Percentiles rank a stretch among this genome's conserved stretches.
These are phyloP conservation scores for Dendrobium huoshanense DNA, from an alignment of 106 monocot genomes.

Conservation along the genomic window DNA sequence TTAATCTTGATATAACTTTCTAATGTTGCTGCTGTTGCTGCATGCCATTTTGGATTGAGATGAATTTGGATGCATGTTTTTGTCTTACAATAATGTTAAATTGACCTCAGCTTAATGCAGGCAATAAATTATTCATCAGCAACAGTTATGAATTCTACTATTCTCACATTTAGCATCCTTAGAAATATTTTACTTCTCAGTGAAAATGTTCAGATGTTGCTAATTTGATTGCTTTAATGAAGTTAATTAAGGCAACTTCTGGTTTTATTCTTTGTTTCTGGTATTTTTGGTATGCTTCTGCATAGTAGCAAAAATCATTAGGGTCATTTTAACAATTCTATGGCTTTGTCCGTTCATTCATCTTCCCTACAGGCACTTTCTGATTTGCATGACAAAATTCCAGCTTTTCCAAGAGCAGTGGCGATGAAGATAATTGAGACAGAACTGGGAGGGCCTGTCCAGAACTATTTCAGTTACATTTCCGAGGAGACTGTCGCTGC, in stretches of 20 bases:
- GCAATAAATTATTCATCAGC: background rate
- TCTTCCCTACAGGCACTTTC: conserved; percentile 55
- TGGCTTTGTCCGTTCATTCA: background rate
- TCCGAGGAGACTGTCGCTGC: conserved; percentile 85
- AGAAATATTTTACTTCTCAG: background rate
- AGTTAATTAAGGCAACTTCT: background rate
- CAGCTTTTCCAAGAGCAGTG: conserved; percentile 61
- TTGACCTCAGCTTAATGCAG: background rate
- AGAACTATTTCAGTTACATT: conserved; percentile 52
- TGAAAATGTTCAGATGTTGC: background rate
- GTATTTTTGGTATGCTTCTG: background rate
- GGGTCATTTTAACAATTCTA: background rate
- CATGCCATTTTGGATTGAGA: background rate
- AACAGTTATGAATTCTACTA: background rate
- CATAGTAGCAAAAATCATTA: background rate
- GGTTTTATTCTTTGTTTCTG: background rate
- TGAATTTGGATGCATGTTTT: background rate
- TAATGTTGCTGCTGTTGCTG: background rate
- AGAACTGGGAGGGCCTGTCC: conserved; percentile 59
- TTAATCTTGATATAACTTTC: background rate
- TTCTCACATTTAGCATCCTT: background rate
- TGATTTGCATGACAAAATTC: conserved; percentile 77
- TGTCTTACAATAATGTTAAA: background rate
- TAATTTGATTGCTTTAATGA: background rate
- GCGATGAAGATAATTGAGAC: conserved; percentile 79